These are phyloP conservation scores for Candida labiduridarum DNA, from an alignment of 1,139 yeast species.

Conservation along the genomic window DNA sequence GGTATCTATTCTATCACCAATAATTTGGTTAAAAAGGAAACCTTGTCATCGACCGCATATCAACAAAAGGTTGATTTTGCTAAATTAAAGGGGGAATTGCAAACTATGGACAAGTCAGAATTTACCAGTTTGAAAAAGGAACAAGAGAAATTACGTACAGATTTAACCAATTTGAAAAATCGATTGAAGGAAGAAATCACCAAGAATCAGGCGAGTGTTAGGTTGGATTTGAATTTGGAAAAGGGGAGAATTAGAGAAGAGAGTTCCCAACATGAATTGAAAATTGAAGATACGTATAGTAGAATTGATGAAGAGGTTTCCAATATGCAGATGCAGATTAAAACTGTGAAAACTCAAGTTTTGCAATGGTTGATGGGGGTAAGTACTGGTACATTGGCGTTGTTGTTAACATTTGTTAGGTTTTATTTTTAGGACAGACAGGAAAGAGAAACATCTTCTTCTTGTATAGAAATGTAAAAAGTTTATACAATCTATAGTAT, in stretches of 20 bases:
- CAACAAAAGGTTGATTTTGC: slow-evolving; percentile 97
- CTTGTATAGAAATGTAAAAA: not conserved
- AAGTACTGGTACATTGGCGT: slow-evolving; percentile 95
- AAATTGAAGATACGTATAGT: slow-evolving; percentile 92
- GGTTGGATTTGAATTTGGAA: slow-evolving; percentile 87
- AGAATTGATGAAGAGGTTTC: slow-evolving; percentile 94
- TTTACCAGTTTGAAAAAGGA: slow-evolving; percentile 81
- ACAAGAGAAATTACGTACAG: slow-evolving; percentile 82
- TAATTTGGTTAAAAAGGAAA: slow-evolving; percentile 80
- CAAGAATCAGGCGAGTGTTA: slow-evolving; percentile 85
- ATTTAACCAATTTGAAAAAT: slow-evolving; percentile 83
- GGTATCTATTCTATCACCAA: slow-evolving; percentile 76
- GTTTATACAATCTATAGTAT: not conserved
- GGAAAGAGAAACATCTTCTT: not conserved
- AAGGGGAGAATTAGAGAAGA: slow-evolving; percentile 96
- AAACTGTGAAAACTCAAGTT: slow-evolving; percentile 91
- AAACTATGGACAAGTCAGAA: slow-evolving; percentile 85
- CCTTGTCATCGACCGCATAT: slow-evolving; percentile 79
- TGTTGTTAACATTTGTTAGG: slow-evolving; percentile 87
- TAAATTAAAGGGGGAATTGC: slow-evolving; percentile 86
- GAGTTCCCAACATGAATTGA: slow-evolving; percentile 86
- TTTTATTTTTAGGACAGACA: slow-evolving; percentile 54
- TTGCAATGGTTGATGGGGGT: slow-evolving; percentile 99
- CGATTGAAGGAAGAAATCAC: slow-evolving; percentile 89
- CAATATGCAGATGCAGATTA: slow-evolving; percentile 92